These are phyloP conservation scores for Lipomyces sp. DNA, from an alignment of 805 yeast genomes.

Conservation along the genomic window DNA sequence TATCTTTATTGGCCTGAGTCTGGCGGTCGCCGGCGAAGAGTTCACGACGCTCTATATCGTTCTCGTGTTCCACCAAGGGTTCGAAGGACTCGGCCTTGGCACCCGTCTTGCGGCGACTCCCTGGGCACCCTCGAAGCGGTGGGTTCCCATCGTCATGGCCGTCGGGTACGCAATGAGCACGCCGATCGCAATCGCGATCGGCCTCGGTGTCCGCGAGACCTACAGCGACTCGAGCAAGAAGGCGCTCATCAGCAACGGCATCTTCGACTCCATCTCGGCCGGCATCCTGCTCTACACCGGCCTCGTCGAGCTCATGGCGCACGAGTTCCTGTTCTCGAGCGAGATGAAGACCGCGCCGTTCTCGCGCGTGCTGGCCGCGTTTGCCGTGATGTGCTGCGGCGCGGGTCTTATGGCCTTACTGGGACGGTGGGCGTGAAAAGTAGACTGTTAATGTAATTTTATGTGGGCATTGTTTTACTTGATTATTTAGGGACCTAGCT, in stretches of 20 bases:
- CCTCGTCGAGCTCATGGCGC: conserved; percentile 69
- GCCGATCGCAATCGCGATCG: conserved; percentile 70
- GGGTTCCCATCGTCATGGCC: conserved; percentile 53
- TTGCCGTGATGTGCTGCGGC: conserved; percentile 40
- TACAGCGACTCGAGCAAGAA: conserved; percentile 40
- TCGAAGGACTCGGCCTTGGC: conserved; percentile 78
- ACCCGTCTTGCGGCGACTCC: conserved; percentile 59
- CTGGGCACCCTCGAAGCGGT: conserved; percentile 49
- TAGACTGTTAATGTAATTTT: background rate
- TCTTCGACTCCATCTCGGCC: conserved; percentile 65
- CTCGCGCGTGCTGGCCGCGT: conserved; percentile 12
- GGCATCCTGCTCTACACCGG: conserved; percentile 73
- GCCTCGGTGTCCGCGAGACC: conserved; percentile 61
- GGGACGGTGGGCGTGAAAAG: conserved; percentile 65
- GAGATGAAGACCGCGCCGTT: conserved; percentile 30
- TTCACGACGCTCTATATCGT: conserved; percentile 68
- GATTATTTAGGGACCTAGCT: background rate
- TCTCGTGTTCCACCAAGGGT: conserved; percentile 53
- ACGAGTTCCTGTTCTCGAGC: conserved; percentile 58
- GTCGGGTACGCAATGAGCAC: conserved; percentile 57
- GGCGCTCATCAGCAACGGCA: conserved; percentile 58
- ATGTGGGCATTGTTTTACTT: background rate
- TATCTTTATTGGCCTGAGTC: conserved; percentile 71
- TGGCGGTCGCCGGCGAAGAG: conserved; percentile 76
- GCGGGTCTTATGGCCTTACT: conserved; percentile 69